A percentile compares a stretch with the other conserved stretches of the same genome.
Evolutionary conservation across 2,329 filamentous ascomycete species (phyloP).

Genomic region (Lasiodiplodia hormozganensis): DNA sequence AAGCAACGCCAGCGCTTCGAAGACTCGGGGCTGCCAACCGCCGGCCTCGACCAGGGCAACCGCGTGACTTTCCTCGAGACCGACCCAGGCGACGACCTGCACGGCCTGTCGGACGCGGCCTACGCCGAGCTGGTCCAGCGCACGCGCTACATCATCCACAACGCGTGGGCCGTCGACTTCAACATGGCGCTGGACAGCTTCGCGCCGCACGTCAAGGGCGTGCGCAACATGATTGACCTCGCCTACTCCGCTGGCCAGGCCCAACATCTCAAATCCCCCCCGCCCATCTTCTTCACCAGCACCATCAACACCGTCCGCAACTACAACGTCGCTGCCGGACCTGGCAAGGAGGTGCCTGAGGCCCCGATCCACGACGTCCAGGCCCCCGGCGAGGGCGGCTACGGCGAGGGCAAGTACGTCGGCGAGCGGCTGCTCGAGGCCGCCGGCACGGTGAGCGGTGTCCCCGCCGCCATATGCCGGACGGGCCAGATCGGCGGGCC

Average conservation of each 20-base stretch:
- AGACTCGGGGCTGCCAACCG: neutral
- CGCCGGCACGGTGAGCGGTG: neutral
- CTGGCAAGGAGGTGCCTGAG: neutral
- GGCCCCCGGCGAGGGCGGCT: slow-evolving; percentile 3
- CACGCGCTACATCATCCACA: slow-evolving; percentile 38
- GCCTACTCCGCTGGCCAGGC: slow-evolving; percentile 33
- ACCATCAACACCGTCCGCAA: neutral
- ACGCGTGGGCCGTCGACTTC: slow-evolving; percentile 64
- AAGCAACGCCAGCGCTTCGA: neutral
- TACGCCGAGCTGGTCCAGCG: neutral
- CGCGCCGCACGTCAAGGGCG: slow-evolving; percentile 50
- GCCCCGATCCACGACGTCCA: neutral
- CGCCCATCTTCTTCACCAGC: neutral
- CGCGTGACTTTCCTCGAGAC: neutral
- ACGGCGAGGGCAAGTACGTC: slow-evolving; percentile 54
- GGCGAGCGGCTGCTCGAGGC: slow-evolving; percentile 61
- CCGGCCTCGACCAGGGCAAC: neutral
- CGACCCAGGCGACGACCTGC: neutral
- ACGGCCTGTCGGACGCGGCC: neutral
- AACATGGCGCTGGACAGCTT: slow-evolving; percentile 58
- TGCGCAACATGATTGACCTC: slow-evolving; percentile 50
- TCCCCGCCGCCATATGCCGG: neutral
- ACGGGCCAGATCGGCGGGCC: neutral
- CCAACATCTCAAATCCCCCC: neutral
- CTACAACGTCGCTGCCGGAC: neutral